Percentiles rank a stretch among this genome's conserved stretches.
These are phyloP conservation scores for Dipodascus geniculatus DNA, from an alignment of 805 yeast genomes.

Conservation along the genomic window DNA sequence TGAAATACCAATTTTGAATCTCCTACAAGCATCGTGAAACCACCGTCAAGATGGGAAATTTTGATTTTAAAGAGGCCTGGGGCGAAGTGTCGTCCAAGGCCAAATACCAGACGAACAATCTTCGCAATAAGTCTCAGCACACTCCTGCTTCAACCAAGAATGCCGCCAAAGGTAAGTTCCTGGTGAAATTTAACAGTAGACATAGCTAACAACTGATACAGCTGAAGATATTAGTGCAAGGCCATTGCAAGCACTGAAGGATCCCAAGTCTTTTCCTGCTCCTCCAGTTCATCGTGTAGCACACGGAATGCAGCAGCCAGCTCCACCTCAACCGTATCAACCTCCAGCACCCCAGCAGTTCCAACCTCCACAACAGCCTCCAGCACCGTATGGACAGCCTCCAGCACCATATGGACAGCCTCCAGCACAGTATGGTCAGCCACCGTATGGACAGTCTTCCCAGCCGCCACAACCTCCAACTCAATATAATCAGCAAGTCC, in stretches of 20 bases:
- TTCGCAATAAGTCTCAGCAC: neutral
- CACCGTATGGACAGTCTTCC: slow-evolving; percentile 8
- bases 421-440: slow-evolving; percentile 8
- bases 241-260: slow-evolving; percentile 23
- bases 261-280: slow-evolving; percentile 30
- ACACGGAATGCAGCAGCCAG: slow-evolving; percentile 18
- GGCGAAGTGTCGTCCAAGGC: neutral
- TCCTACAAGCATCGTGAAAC: too few relatives aligned
- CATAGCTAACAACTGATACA: slow-evolving; percentile 3
- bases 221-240: slow-evolving; percentile 12
- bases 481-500: slow-evolving; percentile 6
- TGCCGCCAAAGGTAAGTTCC: neutral
- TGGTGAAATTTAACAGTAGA: neutral
- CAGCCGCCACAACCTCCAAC: too few relatives aligned
- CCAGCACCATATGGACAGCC: slow-evolving; percentile 10
- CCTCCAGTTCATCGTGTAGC: slow-evolving; percentile 35
- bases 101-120: neutral
- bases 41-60: neutral
- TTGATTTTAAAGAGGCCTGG: slow-evolving; percentile 1
- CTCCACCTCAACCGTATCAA: slow-evolving; percentile 6
- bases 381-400: slow-evolving; percentile 8
- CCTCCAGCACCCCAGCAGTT: slow-evolving; percentile 2
- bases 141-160: neutral
- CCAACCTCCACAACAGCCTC: slow-evolving; percentile 10
- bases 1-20: too few relatives aligned